A percentile compares a stretch with the other conserved stretches of the same genome.
Evolutionary conservation across 257 asterid genomes (phyloP).

Genomic region (Solanum sejunctum): DNA sequence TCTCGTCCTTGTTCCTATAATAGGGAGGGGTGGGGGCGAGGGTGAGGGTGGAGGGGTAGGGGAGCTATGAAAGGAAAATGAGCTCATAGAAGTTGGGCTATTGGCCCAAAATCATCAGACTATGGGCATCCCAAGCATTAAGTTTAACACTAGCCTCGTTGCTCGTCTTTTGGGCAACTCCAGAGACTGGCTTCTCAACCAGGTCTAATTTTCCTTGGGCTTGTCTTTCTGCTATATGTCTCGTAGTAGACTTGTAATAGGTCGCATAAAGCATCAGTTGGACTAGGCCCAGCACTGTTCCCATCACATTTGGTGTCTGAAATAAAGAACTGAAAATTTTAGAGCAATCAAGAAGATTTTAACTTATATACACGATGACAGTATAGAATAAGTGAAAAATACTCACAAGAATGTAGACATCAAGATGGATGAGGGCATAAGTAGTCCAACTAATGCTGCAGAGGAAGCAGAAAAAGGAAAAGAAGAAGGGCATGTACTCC

Average conservation of each 20-base stretch:
- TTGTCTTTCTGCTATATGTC: slow-evolving; percentile 35
- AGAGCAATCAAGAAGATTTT: background rate
- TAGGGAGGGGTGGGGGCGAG: background rate
- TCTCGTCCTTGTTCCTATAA: no score
- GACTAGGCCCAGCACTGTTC: slow-evolving; percentile 51
- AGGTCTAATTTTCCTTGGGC: slow-evolving; percentile 27
- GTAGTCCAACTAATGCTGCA: slow-evolving; percentile 66
- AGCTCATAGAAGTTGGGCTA: background rate
- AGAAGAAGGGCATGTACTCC: slow-evolving; percentile 76
- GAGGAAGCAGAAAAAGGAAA: slow-evolving; percentile 57
- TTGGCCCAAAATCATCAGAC: background rate
- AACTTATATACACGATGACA: background rate
- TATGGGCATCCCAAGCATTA: background rate
- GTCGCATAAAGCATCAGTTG: slow-evolving; percentile 53
- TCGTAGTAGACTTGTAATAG: slow-evolving; percentile 47
- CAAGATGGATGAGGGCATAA: slow-evolving; percentile 59
- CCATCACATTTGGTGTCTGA: slow-evolving; percentile 67
- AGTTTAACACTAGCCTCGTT: background rate
- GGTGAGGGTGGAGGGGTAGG: background rate
- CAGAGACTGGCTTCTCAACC: slow-evolving; percentile 9
- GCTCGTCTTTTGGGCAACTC: background rate
- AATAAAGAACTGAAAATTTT: background rate
- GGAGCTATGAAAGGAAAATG: background rate
- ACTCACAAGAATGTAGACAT: slow-evolving; percentile 52
- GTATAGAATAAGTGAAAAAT: background rate